Base-by-base conservation (phyloP, 768 basidiomycete genomes). In the Lactifluus subvellereus region DNA sequence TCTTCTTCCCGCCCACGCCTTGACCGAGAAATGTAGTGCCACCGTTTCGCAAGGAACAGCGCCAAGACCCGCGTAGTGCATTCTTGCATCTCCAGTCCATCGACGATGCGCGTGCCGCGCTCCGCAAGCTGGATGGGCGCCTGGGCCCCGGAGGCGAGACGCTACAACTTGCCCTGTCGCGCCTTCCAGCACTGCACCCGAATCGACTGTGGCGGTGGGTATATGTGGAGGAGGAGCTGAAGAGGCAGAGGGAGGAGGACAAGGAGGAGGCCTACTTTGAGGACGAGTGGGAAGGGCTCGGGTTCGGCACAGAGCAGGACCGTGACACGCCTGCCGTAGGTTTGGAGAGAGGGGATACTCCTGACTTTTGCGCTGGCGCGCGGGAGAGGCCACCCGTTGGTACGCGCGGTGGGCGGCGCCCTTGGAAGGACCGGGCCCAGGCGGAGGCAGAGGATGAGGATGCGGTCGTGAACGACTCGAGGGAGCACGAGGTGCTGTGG, bases 331-430 rank as follows among this genome's bases (percentile, higher is more conserved):
- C 18, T 2, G 18, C 2, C 4, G 43, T 3, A 43, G 47, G 37
- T 20, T 9, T 2, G 22, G 57, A 54, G n/a, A n/a, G 33, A 16
- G 14, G 20, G 18, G 27, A 51, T 22, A 4, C n/a, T n/a, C 0
- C 11, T 6, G 47, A 27, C 11, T 43, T 43, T 47, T 6, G n/a
- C 20, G 8, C 43, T 3, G n/a, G 22, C 35, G 13, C 6, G 20
- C 33, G 1, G 35, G 18, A 10, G 14, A 27, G 8, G 43, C 10
- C 7, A 7, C 43, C n/a, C 4, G 40, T 54, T 6, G 60, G 60
- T 27, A 61, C 60, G 40, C 60, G 60, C 6, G 59, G 59, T 13
- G 59, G 59, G 30, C 52, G 59, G n/a, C 32, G 32, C 8, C 14
- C 32, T 42, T 52, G n/a, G 40, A 55, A 32, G 42, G 38, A n/a